Base-by-base conservation (phyloP, 129 eudicot species). In the Pseudognaphalium luteoalbum region DNA sequence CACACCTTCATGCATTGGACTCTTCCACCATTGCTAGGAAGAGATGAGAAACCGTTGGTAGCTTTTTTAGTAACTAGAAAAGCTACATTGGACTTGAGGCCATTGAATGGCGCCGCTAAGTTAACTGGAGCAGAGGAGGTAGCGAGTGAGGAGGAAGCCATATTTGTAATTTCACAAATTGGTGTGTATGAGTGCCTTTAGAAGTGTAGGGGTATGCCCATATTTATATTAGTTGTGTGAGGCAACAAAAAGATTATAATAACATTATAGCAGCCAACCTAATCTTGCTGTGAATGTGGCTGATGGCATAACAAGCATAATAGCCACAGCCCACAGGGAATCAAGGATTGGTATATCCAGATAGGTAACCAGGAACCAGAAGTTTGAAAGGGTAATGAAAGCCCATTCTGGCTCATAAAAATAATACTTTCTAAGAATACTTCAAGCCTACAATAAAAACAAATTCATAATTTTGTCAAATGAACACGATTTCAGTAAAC, bases 1-100 rank as follows among this genome's bases (percentile, higher is more conserved):
- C 87, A 87, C 47, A 88, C 93, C 93, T 88, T 62, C 90, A 88
- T 88, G 88, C 92, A 88, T 20, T 80, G 72, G 5, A 88, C 85
- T 76, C 83, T 86, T 33, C 85, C 85, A 16, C 85, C 90, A 28
- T 83, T 86, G 87, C 83, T 83, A 21, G 93, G 70, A 15, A 85
- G 74, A 39, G 82, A 64, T 22, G 92, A 73, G 50, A 83, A 66
- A 81, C 85, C 85, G 15, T 44, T 79, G 67, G 17, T 66, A 66
- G 73, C n/a, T 85, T 86, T 88, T 77, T 76, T 81, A 78, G 88
- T 77, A 30, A 54, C 72, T 2, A 87, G 88, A 80, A 88, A 88
- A 29, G 86, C 73, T 0, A 87, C 69, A 37, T 76, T 15, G 21
- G 88, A 83, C 83, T 83, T 88, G 72, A 88, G 88, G 2, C 90